Evolutionary conservation across 2,329 filamentous ascomycete species (phyloP).

Genomic region (Fusarium nurragi): DNA sequence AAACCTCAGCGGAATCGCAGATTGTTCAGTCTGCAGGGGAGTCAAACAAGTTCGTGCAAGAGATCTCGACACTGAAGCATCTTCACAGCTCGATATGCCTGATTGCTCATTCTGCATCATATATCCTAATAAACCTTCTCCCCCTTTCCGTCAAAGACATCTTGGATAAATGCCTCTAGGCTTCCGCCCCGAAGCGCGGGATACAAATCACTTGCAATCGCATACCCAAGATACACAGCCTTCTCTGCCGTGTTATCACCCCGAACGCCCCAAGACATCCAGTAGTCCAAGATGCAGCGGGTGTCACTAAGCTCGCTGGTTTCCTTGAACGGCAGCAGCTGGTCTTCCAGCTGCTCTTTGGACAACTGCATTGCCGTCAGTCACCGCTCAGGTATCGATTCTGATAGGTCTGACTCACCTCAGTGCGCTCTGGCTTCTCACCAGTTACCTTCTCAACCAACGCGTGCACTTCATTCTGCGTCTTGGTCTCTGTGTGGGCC

Average conservation of each 20-base stretch:
- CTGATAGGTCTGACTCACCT: neutral
- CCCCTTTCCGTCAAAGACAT: neutral
- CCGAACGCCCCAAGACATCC: conserved; percentile 14
- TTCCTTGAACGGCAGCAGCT: neutral
- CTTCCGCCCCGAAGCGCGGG: neutral
- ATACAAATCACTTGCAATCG: conserved; percentile 11
- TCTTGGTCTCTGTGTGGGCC: conserved; percentile 1
- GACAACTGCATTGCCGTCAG: neutral
- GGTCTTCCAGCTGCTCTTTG: neutral
- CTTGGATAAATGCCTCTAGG: neutral
- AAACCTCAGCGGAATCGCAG: too few species aligned
- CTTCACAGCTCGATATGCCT: too few species aligned
- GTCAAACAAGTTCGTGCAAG: too few species aligned
- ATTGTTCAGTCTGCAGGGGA: too few species aligned
- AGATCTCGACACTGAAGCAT: too few species aligned
- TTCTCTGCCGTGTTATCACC: conserved; percentile 13
- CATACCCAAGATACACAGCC: conserved; percentile 8
- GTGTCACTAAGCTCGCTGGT: neutral
- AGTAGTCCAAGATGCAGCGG: neutral
- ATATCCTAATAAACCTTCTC: conserved; percentile 1
- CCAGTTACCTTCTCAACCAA: neutral
- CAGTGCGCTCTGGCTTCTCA: conserved; percentile 8
- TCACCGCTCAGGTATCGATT: rapidly evolving
- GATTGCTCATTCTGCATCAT: too few species aligned
- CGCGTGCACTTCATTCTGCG: conserved; percentile 4